Evolutionary conservation across 2,329 filamentous ascomycete genomes (phyloP).

Genomic region (Botrytis squamosa): DNA sequence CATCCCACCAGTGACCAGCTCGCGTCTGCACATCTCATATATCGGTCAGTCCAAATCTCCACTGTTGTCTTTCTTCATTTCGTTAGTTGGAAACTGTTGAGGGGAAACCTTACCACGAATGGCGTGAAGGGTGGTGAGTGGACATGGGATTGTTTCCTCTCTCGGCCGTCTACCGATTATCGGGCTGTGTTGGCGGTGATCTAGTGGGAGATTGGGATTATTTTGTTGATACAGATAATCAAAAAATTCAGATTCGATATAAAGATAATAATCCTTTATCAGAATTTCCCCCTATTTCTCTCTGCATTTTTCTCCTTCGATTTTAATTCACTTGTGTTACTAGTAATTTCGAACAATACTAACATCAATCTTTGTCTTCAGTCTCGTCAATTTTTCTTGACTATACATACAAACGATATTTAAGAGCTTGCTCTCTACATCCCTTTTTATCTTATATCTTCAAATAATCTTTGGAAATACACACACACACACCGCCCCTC

Average conservation of each 20-base stretch:
- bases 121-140: not conserved
- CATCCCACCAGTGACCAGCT: not conserved
- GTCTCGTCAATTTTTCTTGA: constrained; percentile 3
- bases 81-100: not conserved
- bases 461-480: constrained; percentile 18
- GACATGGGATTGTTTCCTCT: constrained; percentile 12
- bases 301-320: too few species aligned
- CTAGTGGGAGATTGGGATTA: constrained; percentile 12
- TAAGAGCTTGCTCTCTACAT: not conserved
- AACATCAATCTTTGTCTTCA: constrained; percentile 18
- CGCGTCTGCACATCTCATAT: not conserved
- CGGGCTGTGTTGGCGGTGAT: constrained; percentile 8
- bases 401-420: constrained; percentile 13
- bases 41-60: not conserved
- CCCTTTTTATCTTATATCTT: constrained; percentile 1
- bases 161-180: constrained; percentile 14
- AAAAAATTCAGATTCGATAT: not conserved
- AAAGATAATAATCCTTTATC: constrained; percentile 14
- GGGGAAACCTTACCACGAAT: not conserved
- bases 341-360: constrained; percentile 18
- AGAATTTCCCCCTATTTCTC: not conserved
- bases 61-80: not conserved
- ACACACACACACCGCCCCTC: constrained; percentile 28
- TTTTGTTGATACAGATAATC: constrained; percentile 8
- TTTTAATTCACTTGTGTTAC: not conserved